Percentiles rank a stretch among this genome's conserved stretches.
Evolutionary conservation across 2,329 filamentous ascomycete species (phyloP).

Genomic region (Zymoseptoria passerinii): DNA sequence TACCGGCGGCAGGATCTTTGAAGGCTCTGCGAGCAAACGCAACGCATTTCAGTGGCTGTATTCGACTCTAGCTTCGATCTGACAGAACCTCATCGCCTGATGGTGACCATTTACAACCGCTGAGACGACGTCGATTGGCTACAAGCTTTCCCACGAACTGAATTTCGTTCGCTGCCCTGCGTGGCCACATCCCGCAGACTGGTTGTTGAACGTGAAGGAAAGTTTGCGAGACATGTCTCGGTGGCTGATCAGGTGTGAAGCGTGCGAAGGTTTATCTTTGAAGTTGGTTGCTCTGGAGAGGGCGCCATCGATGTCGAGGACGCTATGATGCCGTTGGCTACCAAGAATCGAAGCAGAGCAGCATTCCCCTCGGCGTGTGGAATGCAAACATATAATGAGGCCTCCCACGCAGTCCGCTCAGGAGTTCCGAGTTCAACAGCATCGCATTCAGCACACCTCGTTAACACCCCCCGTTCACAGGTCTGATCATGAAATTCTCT

Average conservation of each 20-base stretch:
- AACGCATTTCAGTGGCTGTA: background rate
- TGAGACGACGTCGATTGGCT: background rate
- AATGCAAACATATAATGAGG: background rate
- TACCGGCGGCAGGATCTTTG: background rate
- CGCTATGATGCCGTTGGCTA: background rate
- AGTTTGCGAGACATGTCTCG: background rate
- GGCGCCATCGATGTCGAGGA: background rate
- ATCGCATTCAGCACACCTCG: background rate
- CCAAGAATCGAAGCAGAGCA: background rate
- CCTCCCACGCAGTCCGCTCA: background rate
- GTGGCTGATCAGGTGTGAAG: background rate
- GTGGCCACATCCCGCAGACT: background rate
- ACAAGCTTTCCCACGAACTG: background rate
- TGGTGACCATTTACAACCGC: background rate
- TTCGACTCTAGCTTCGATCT: background rate
- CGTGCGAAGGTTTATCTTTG: too few relatives aligned
- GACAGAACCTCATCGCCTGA: background rate
- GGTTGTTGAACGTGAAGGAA: background rate
- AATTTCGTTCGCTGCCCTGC: background rate
- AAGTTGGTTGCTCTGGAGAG: too few relatives aligned
- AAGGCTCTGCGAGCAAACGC: background rate
- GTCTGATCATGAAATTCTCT: conserved; percentile 8
- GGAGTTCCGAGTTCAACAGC: background rate
- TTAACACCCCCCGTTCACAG: background rate
- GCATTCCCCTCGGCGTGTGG: background rate